Conservation (phyloP, 164 flowering plant species). For the Vitis rupestris region DNA sequence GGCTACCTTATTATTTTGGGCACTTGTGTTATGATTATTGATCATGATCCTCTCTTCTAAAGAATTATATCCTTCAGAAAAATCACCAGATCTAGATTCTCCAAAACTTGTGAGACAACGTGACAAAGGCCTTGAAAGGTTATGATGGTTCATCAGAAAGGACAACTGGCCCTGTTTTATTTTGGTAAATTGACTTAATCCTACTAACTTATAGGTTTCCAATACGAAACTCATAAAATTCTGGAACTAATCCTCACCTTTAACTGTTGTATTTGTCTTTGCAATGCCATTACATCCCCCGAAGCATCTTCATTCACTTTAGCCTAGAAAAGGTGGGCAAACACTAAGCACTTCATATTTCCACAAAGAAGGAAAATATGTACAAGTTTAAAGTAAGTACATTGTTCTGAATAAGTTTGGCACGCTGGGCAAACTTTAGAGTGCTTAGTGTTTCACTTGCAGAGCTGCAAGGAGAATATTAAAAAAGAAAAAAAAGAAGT, state of each 20-base stretch:
- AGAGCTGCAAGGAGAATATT: constrained; percentile 49
- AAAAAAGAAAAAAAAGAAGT: background rate
- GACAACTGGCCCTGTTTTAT: constrained; percentile 68
- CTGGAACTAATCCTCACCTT: constrained; percentile 42
- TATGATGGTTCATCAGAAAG: constrained; percentile 51
- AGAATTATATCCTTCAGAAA: constrained; percentile 20
- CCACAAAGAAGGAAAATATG: background rate
- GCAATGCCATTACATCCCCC: constrained; percentile 70
- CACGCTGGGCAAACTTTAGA: constrained; percentile 90
- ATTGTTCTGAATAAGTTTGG: constrained; percentile 90
- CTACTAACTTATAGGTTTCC: background rate
- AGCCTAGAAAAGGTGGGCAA: constrained; percentile 45
- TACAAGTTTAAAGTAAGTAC: constrained; percentile 34
- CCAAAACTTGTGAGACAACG: constrained; percentile 22
- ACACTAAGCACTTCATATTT: background rate
- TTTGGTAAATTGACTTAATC: constrained; percentile 13
- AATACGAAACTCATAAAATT: background rate
- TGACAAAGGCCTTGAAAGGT: constrained; percentile 26
- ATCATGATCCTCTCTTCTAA: constrained; percentile 16
- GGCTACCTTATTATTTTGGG: constrained; percentile 39
- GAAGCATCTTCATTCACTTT: constrained; percentile 92
- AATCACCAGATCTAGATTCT: constrained; percentile 21
- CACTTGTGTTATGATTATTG: constrained; percentile 16
- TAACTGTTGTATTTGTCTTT: constrained; percentile 65
- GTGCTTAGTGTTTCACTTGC: constrained; percentile 85